Evolutionary conservation across 345 rosid genomes (phyloP).

Genomic region (Ricinus communis): DNA sequence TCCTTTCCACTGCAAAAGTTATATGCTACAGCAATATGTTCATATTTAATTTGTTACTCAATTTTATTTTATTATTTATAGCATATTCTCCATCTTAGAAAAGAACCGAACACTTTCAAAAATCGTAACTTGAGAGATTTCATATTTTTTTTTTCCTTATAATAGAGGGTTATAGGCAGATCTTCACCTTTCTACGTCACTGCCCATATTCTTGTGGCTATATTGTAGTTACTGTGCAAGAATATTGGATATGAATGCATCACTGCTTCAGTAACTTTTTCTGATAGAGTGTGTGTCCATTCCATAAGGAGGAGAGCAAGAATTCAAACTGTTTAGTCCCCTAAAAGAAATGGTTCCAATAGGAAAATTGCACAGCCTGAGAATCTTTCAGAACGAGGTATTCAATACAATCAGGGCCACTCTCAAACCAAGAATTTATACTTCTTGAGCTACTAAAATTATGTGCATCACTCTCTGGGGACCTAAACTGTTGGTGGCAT

Average conservation of each 20-base stretch:
- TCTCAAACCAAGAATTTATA: too few species aligned
- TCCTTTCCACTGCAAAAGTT: conserved; percentile 12
- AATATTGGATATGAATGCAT: neutral
- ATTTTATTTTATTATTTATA: neutral
- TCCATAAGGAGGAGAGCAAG: too few species aligned
- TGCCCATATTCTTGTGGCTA: conserved; percentile 4
- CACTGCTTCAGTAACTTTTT: too few species aligned
- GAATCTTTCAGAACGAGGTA: too few species aligned
- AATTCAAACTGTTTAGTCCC: too few species aligned
- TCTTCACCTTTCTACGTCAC: conserved; percentile 23
- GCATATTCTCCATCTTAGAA: conserved; percentile 23
- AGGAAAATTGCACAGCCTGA: too few species aligned
- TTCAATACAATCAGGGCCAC: too few species aligned
- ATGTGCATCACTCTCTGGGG: too few species aligned
- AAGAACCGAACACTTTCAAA: conserved; percentile 1
- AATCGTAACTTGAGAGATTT: conserved; percentile 6
- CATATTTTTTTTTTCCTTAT: neutral
- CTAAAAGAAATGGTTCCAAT: too few species aligned
- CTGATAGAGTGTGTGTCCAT: too few species aligned
- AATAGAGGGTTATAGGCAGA: neutral
- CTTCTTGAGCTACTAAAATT: too few species aligned
- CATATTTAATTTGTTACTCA: conserved; percentile 1
- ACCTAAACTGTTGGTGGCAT: too few species aligned
- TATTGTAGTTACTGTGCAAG: neutral
- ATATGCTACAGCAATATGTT: conserved; percentile 11